Percentiles rank a stretch among this genome's conserved stretches.
Conservation (phyloP, 2,329 filamentous ascomycete species). For the Fonsecaea nubica region DNA sequence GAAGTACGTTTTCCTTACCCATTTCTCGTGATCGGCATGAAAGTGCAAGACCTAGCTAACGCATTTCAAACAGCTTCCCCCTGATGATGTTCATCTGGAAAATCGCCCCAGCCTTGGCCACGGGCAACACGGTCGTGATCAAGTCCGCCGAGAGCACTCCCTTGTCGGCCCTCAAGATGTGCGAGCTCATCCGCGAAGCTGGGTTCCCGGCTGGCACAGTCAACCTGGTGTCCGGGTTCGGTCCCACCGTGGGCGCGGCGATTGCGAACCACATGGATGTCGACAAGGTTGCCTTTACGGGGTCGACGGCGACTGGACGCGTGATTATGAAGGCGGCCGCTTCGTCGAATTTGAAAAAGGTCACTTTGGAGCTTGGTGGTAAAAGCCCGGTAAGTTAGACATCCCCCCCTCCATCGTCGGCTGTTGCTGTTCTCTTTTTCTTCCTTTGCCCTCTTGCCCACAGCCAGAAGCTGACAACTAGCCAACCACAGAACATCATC, state of each 20-base stretch:
- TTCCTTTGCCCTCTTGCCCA: background rate
- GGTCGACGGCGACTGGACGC: conserved; percentile 42
- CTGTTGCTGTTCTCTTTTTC: background rate
- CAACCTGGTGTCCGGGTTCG: conserved; percentile 67
- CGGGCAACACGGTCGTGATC: conserved; percentile 72
- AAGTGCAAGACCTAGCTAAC: too few species aligned
- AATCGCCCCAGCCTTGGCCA: conserved; percentile 67
- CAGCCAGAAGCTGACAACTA: conserved; percentile 55
- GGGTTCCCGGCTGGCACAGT: conserved; percentile 64
- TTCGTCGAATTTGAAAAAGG: conserved; percentile 45
- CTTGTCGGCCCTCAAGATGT: conserved; percentile 57
- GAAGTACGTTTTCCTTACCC: conserved; percentile 70
- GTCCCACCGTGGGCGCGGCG: conserved; percentile 59
- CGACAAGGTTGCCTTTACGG: conserved; percentile 47
- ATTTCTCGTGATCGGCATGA: background rate
- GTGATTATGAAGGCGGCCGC: conserved; percentile 44
- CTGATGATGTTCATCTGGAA: conserved; percentile 51
- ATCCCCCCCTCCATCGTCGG: background rate
- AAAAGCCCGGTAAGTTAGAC: conserved; percentile 38
- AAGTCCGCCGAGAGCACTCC: conserved; percentile 70
- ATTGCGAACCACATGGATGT: conserved; percentile 44
- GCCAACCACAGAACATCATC: conserved; percentile 51
- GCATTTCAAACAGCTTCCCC: too few species aligned
- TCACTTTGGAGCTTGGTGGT: conserved; percentile 47
- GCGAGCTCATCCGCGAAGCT: conserved; percentile 55